phyloP scores from a whole-genome alignment of 768 basidiomycete species.

The Epithele typhae region DNA sequence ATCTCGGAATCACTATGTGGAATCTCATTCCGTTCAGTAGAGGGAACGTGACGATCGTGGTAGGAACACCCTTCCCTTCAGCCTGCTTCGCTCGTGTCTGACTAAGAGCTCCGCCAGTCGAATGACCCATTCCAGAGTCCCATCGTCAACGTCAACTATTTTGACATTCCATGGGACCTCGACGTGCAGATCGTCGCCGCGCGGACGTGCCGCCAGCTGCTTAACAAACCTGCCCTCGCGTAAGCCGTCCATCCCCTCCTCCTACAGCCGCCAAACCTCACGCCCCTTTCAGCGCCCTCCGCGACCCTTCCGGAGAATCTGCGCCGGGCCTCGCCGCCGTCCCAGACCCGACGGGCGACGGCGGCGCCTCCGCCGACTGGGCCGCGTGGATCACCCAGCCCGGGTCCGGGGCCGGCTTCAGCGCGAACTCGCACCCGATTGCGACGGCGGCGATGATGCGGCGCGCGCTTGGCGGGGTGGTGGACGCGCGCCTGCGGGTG shows the following conservation, averaged over 20 bases:
- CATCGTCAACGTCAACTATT: constrained; percentile 46
- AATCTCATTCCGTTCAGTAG: constrained; percentile 52
- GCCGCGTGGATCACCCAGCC: constrained; percentile 37
- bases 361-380: constrained; percentile 45
- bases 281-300: background rate
- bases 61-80: constrained; percentile 20
- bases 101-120: constrained; percentile 26
- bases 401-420: constrained; percentile 26
- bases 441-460: constrained; percentile 37
- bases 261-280: background rate
- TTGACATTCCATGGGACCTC: constrained; percentile 44
- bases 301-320: constrained; percentile 31
- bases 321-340: constrained; percentile 39
- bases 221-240: constrained; percentile 41
- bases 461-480: constrained; percentile 36
- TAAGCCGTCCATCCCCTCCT: constrained; percentile 7
- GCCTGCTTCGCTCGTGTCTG: background rate
- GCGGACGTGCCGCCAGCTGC: constrained; percentile 38
- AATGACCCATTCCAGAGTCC: constrained; percentile 46
- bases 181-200: constrained; percentile 46
- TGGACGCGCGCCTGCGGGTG: constrained; percentile 45
- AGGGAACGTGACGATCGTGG: constrained; percentile 45
- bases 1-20: constrained; percentile 48
- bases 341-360: constrained; percentile 32
- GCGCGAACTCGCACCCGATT: constrained; percentile 44